phyloP scores from a whole-genome alignment of 345 rosid species.

The Physaria fendleri region DNA sequence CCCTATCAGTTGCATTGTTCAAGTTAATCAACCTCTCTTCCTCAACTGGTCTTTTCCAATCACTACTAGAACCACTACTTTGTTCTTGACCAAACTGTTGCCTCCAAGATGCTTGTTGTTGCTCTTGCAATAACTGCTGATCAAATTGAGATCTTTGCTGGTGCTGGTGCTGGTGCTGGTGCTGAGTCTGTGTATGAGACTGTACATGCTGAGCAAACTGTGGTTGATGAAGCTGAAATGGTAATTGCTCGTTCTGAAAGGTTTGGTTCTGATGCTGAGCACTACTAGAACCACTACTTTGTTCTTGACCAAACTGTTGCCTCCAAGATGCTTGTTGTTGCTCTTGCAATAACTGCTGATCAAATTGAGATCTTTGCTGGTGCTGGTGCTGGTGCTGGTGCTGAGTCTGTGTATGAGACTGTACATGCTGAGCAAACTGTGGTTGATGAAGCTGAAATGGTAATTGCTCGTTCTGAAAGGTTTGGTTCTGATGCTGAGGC shows the following conservation, averaged over 20 bases:
- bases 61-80: conserved; percentile 28
- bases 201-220: conserved; percentile 6
- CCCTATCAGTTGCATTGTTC: conserved; percentile 28
- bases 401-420: neutral
- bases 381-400: neutral
- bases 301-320: conserved; percentile 29
- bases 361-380: neutral
- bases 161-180: neutral
- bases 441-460: conserved; percentile 28
- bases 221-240: conserved; percentile 25
- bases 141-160: conserved; percentile 1
- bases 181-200: neutral
- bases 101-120: conserved; percentile 18
- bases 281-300: conserved; percentile 28
- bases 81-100: conserved; percentile 29
- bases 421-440: conserved; percentile 3
- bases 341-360: conserved; percentile 22
- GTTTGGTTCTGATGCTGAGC: conserved; percentile 2
- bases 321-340: conserved; percentile 20
- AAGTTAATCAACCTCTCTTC: conserved; percentile 23
- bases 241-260: conserved; percentile 24
- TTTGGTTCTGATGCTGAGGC: conserved; percentile 9
- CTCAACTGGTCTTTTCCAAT: conserved; percentile 15
- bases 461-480: conserved; percentile 24
- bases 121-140: conserved; percentile 23